Conservation (phyloP, 1,139 yeast genomes). For the Taphrina sp. region DNA sequence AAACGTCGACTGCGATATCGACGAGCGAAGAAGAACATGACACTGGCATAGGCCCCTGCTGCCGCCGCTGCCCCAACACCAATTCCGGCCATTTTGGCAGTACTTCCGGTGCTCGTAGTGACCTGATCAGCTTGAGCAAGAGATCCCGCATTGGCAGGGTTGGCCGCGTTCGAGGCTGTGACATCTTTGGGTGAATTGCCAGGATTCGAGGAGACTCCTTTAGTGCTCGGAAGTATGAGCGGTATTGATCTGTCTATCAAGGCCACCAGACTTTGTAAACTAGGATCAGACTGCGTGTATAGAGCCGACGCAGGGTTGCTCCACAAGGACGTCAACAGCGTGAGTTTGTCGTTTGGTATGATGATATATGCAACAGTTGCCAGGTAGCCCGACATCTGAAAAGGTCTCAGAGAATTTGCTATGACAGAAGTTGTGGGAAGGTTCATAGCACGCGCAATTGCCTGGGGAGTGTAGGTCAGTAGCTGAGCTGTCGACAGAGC, state of each 20-base stretch:
- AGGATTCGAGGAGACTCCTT: slow-evolving; percentile 40
- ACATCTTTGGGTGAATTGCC: slow-evolving; percentile 8
- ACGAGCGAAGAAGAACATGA: slow-evolving; percentile 44
- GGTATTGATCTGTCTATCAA: slow-evolving; percentile 46
- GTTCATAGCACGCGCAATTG: slow-evolving; percentile 45
- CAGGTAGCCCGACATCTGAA: slow-evolving; percentile 42
- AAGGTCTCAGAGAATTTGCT: slow-evolving; percentile 46
- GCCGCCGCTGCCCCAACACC: slow-evolving; percentile 47
- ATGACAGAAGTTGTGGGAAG: slow-evolving; percentile 40
- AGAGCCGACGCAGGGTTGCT: slow-evolving; percentile 43
- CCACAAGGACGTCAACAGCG: slow-evolving; percentile 39
- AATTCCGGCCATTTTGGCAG: slow-evolving; percentile 45
- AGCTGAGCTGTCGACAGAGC: slow-evolving; percentile 50
- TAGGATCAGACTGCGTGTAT: slow-evolving; percentile 44
- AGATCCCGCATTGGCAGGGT: slow-evolving; percentile 40
- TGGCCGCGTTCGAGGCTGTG: slow-evolving; percentile 6
- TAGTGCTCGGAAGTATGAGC: background rate
- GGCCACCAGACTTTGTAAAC: slow-evolving; percentile 44
- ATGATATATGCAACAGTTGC: slow-evolving; percentile 47
- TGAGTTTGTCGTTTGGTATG: slow-evolving; percentile 44
- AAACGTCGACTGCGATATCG: slow-evolving; percentile 40
- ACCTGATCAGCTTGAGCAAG: slow-evolving; percentile 41
- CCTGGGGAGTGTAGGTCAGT: slow-evolving; percentile 47
- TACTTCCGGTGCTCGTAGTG: slow-evolving; percentile 38
- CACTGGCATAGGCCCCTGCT: slow-evolving; percentile 45